phyloP scores from a whole-genome alignment of 106 monocot genomes.

The Alisma plantagoaquatica region DNA sequence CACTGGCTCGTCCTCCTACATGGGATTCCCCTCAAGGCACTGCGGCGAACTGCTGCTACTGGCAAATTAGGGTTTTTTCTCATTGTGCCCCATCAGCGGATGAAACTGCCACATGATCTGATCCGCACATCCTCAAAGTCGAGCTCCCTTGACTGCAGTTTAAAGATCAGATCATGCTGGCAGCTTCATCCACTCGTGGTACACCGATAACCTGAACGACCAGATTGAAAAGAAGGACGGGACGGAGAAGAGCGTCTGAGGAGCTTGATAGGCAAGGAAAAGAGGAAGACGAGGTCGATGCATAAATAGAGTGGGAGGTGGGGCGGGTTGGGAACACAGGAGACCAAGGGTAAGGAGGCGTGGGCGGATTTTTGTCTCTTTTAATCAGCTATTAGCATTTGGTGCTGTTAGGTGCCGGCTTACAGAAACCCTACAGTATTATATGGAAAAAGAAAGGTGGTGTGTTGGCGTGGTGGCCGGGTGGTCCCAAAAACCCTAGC shows the following conservation, averaged over 20 bases:
- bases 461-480: too few species aligned
- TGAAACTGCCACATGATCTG: not conserved
- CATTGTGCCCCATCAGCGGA: not conserved
- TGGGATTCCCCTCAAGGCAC: too few species aligned
- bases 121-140: too few species aligned
- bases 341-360: too few species aligned
- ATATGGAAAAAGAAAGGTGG: too few species aligned
- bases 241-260: not conserved
- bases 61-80: not conserved
- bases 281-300: slow-evolving; percentile 28
- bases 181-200: slow-evolving; percentile 5
- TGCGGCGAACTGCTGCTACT: not conserved
- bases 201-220: not conserved
- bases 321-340: slow-evolving; percentile 36
- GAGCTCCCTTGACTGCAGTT: too few species aligned
- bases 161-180: slow-evolving; percentile 2
- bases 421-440: too few species aligned
- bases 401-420: too few species aligned
- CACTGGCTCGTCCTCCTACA: too few species aligned
- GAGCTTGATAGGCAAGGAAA: slow-evolving; percentile 38
- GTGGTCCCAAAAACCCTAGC: too few species aligned
- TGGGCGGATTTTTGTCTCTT: too few species aligned
- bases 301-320: slow-evolving; percentile 27
- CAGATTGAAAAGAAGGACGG: not conserved
- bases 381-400: too few species aligned